Conservation (phyloP, 768 basidiomycete genomes). For the Cystofilobasidium capitatum region DNA sequence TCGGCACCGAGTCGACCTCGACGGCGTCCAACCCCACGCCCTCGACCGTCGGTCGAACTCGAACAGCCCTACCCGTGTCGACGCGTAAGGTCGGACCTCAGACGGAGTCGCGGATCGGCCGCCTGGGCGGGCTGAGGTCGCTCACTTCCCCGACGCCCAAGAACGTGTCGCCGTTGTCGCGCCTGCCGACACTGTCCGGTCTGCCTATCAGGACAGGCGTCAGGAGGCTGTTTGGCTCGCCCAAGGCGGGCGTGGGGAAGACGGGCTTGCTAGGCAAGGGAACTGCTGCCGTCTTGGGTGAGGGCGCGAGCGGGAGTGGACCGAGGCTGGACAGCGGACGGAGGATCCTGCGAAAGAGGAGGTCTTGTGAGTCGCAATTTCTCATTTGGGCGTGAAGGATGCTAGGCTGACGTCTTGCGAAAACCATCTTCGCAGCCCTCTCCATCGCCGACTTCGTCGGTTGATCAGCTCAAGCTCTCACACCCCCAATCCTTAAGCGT, state of each 20-base stretch:
- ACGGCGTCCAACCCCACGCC: background rate
- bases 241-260: background rate
- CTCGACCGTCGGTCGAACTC: background rate
- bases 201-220: background rate
- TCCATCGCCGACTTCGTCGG: background rate
- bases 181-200: background rate
- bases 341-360: too few relatives aligned
- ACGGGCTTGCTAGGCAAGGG: background rate
- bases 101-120: slow-evolving; percentile 5
- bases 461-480: background rate
- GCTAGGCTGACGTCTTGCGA: too few relatives aligned
- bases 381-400: too few relatives aligned
- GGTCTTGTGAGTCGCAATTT: too few relatives aligned
- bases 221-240: background rate
- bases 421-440: too few relatives aligned
- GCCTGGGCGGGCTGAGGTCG: background rate
- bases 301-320: too few relatives aligned
- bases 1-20: background rate
- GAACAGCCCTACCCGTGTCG: background rate
- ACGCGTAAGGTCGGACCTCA: background rate
- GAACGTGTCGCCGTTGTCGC: background rate
- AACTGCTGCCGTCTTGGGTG: too few relatives aligned
- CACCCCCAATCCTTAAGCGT: background rate
- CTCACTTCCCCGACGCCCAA: background rate
- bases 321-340: too few relatives aligned